These are phyloP conservation scores for Botryosphaeria agaves DNA, from an alignment of 2,329 filamentous ascomycete genomes.

Conservation along the genomic window DNA sequence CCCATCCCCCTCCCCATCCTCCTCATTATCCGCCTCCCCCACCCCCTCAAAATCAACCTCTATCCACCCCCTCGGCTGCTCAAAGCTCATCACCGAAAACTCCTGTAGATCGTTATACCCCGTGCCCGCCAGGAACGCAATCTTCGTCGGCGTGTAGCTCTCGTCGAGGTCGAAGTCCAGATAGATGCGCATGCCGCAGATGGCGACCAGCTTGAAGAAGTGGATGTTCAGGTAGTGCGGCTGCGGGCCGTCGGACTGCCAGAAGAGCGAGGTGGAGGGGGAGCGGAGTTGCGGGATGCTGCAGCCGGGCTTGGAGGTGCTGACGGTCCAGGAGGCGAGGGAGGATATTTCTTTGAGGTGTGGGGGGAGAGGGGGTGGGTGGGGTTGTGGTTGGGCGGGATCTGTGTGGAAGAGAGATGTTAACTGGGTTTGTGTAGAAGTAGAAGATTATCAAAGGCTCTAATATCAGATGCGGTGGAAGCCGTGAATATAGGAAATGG, in stretches of 20 bases:
- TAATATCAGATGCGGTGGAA: too few relatives aligned
- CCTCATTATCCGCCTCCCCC: conserved; percentile 23
- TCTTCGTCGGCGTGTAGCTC: conserved; percentile 89
- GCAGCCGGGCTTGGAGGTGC: conserved; percentile 64
- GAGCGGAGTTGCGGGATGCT: conserved; percentile 60
- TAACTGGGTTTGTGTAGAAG: too few relatives aligned
- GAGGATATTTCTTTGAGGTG: conserved; percentile 69
- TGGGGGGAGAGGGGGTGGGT: conserved; percentile 13
- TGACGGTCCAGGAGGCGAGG: conserved; percentile 67
- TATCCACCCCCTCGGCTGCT: conserved; percentile 75
- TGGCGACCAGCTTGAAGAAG: conserved; percentile 68
- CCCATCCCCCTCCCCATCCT: conserved; percentile 12
- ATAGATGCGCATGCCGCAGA: conserved; percentile 62
- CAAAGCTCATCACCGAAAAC: conserved; percentile 65
- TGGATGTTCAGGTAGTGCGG: conserved; percentile 71
- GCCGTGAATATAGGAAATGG: too few relatives aligned
- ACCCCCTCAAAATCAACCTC: conserved; percentile 57
- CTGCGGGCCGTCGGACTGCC: conserved; percentile 78
- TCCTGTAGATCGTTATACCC: conserved; percentile 83
- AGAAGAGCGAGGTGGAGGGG: conserved; percentile 56
- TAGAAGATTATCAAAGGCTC: too few relatives aligned
- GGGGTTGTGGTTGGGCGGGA: too few relatives aligned
- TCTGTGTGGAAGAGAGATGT: too few relatives aligned
- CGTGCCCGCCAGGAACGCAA: conserved; percentile 75
- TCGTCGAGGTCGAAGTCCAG: conserved; percentile 89